Percentiles rank a stretch among this genome's conserved stretches.
Evolutionary conservation across 805 yeast species (phyloP).

Genomic region (Ogataea populi-albae): DNA sequence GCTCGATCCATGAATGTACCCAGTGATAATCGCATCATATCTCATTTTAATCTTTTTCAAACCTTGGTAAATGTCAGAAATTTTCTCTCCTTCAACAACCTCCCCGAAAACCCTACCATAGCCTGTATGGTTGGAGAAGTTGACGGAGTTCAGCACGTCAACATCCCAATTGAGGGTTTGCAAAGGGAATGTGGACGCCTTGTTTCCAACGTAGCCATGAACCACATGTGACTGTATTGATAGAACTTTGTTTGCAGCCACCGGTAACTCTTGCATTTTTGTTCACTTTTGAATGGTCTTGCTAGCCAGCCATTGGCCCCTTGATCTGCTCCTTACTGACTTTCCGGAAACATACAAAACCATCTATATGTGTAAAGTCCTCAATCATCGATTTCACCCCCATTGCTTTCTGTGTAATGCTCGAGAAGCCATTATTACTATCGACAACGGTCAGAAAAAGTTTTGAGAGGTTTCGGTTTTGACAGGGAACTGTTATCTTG

Average conservation of each 20-base stretch:
- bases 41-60: slow-evolving; percentile 30
- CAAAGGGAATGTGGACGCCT: slow-evolving; percentile 62
- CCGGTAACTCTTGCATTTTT: background rate
- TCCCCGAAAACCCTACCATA: slow-evolving; percentile 57
- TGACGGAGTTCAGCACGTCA: slow-evolving; percentile 61
- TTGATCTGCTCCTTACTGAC: too few species aligned
- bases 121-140: slow-evolving; percentile 70
- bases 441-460: too few species aligned
- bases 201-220: slow-evolving; percentile 72
- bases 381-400: too few species aligned
- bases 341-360: too few species aligned
- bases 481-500: too few species aligned
- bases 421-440: too few species aligned
- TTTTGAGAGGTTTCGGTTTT: too few species aligned
- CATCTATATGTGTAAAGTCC: too few species aligned
- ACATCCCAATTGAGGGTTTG: slow-evolving; percentile 69
- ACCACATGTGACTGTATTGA: slow-evolving; percentile 69
- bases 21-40: slow-evolving; percentile 61
- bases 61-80: slow-evolving; percentile 40
- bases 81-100: slow-evolving; percentile 38
- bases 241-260: slow-evolving; percentile 33
- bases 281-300: too few species aligned
- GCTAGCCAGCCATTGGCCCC: too few species aligned
- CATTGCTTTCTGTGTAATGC: too few species aligned
- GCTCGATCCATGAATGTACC: slow-evolving; percentile 61